Evolutionary conservation across 1,139 yeast genomes (phyloP).

Genomic region (Taphrina confusa): DNA sequence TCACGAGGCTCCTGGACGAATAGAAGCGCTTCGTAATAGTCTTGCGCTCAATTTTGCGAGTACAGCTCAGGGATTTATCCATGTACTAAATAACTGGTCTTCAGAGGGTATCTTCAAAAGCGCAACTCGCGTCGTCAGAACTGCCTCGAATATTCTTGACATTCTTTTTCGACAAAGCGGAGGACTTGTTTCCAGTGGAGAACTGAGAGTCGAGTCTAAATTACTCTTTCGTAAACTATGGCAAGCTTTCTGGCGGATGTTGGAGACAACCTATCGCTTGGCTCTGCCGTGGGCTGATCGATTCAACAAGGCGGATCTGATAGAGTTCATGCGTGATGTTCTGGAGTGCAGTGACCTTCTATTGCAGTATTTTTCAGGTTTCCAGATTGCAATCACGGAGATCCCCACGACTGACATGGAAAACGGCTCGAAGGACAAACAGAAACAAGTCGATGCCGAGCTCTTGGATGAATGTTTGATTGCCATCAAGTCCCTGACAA

Average conservation of each 20-base stretch:
- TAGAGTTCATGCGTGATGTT: conserved; percentile 84
- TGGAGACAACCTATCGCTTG: conserved; percentile 65
- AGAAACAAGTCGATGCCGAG: conserved; percentile 42
- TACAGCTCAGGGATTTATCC: conserved; percentile 56
- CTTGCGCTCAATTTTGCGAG: conserved; percentile 51
- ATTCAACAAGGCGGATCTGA: conserved; percentile 59
- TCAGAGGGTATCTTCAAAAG: conserved; percentile 32
- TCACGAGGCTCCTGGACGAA: conserved; percentile 71
- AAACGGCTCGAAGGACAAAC: neutral
- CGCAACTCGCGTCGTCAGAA: conserved; percentile 33
- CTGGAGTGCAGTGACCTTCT: conserved; percentile 73
- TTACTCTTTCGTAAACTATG: conserved; percentile 50
- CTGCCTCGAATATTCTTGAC: conserved; percentile 26
- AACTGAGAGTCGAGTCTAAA: neutral
- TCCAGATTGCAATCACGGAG: conserved; percentile 46
- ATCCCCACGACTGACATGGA: neutral
- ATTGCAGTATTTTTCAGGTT: conserved; percentile 62
- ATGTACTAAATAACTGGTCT: conserved; percentile 53
- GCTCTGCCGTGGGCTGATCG: conserved; percentile 72
- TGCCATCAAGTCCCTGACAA: conserved; percentile 40
- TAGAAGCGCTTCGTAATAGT: conserved; percentile 66
- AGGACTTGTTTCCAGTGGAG: conserved; percentile 12
- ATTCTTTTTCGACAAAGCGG: conserved; percentile 15
- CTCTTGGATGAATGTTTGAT: conserved; percentile 44
- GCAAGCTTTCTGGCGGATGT: conserved; percentile 69